These are phyloP conservation scores for Fusarium xylarioides DNA, from an alignment of 2,329 filamentous ascomycete genomes.

Conservation along the genomic window DNA sequence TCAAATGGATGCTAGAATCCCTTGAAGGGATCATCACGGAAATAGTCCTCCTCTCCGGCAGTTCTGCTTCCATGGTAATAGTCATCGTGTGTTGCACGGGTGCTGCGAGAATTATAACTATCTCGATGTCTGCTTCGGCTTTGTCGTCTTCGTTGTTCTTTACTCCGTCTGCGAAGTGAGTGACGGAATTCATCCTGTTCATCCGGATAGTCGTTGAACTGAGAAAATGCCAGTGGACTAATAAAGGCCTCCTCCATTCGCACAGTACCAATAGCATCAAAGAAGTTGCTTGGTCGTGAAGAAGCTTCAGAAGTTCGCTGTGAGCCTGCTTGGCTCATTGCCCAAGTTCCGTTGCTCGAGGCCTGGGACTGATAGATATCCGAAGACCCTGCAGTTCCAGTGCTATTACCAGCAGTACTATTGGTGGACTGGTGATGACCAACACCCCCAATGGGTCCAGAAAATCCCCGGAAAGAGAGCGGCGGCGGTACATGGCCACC, in stretches of 20 bases:
- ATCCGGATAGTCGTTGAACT: slow-evolving; percentile 57
- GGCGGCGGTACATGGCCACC: slow-evolving; percentile 77
- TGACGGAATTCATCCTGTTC: slow-evolving; percentile 62
- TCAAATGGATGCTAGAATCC: slow-evolving; percentile 60
- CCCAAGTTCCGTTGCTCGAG: slow-evolving; percentile 57
- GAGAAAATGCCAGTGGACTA: slow-evolving; percentile 63
- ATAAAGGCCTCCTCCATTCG: slow-evolving; percentile 99
- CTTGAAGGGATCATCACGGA: slow-evolving; percentile 68
- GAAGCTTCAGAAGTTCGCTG: slow-evolving; percentile 66
- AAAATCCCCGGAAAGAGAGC: slow-evolving; percentile 82
- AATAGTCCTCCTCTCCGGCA: slow-evolving; percentile 64
- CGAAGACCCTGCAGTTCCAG: slow-evolving; percentile 67
- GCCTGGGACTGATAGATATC: slow-evolving; percentile 67
- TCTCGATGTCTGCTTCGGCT: slow-evolving; percentile 65
- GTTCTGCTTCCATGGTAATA: slow-evolving; percentile 58
- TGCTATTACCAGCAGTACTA: slow-evolving; percentile 66
- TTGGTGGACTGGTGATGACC: slow-evolving; percentile 60
- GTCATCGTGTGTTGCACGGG: slow-evolving; percentile 56
- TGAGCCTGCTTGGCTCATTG: slow-evolving; percentile 56
- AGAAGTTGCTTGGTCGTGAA: slow-evolving; percentile 70
- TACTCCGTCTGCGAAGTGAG: slow-evolving; percentile 61
- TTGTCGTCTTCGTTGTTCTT: slow-evolving; percentile 61
- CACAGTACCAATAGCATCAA: slow-evolving; percentile 88
- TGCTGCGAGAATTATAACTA: slow-evolving; percentile 58
- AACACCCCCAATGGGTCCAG: slow-evolving; percentile 58